Percentiles rank a stretch among this genome's conserved stretches.
phyloP scores from a whole-genome alignment of 495 filamentous ascomycete species.

The Tuber magnatum region DNA sequence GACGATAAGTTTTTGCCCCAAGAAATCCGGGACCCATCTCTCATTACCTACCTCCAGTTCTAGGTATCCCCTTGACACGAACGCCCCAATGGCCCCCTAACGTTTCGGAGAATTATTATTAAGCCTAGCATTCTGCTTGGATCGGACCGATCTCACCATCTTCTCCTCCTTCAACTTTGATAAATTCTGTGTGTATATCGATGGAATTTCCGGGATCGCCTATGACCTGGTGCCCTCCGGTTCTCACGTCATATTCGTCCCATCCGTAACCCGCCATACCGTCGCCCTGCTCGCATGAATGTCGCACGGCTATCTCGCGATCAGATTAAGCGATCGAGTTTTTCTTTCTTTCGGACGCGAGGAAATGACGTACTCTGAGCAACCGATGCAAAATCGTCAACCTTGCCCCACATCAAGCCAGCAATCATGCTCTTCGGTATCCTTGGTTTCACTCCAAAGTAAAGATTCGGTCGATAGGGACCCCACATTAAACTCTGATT shows the following conservation, averaged over 20 bases:
- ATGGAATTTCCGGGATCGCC: conserved; percentile 79
- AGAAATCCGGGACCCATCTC: neutral
- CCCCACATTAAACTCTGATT: conserved; percentile 93
- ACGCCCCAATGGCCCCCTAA: conserved; percentile 74
- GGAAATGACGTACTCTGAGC: conserved; percentile 8
- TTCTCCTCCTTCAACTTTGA: conserved; percentile 82
- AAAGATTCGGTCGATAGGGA: conserved; percentile 88
- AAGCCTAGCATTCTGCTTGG: neutral
- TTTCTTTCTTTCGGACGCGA: neutral
- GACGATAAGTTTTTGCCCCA: neutral
- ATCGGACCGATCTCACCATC: conserved; percentile 50
- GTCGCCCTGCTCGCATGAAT: conserved; percentile 93
- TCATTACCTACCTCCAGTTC: conserved; percentile 51
- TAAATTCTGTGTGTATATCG: conserved; percentile 84
- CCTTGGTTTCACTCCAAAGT: conserved; percentile 86
- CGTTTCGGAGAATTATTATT: neutral
- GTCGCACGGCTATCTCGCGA: conserved; percentile 61
- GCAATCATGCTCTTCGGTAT: conserved; percentile 77
- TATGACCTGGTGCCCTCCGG: conserved; percentile 79
- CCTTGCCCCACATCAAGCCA: conserved; percentile 82
- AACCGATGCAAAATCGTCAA: conserved; percentile 65
- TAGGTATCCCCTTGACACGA: conserved; percentile 72
- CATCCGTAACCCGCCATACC: conserved; percentile 94
- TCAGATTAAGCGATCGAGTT: conserved; percentile 23
- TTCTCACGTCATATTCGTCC: conserved; percentile 88